Evolutionary conservation across 2,329 filamentous ascomycete genomes (phyloP), one percentile per base, ranked within the genome.

Genomic region (Fusarium gaditjirri): DNA sequence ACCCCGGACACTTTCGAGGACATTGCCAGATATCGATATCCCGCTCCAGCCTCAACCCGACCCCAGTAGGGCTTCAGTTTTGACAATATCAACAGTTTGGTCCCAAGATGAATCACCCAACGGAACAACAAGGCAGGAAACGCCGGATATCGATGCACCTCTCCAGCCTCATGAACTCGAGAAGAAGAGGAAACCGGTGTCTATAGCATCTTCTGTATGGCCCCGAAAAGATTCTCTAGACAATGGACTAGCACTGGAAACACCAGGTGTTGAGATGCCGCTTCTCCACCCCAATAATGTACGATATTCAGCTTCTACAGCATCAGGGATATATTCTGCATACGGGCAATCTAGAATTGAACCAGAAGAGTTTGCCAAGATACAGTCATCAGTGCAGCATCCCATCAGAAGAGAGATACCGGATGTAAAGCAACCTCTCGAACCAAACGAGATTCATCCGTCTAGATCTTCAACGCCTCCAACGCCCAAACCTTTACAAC

Each of bases 21-120:
- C 68, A 33, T 52, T 61, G 12, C 63, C 68, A 31, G 56, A 68
- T 44, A 57, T 71, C 25, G 54, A 68, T 27, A 71, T 68, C 60
- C 61, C 67, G 14, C 39, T 47, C 27, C 68, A 54, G 33, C 38
- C 63, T 53, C 61, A 42, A 29, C 52, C 43, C 19, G 52, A 58
- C 36, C 64, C 60, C 23, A 39, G 29, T 21, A 69, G 66, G 43
- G 44, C 58, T 29, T 70, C 71, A 29, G 43, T 65, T 21, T 60
- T 73, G 25, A 72, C 63, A 17, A 36, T 57, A 29, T 72, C 71
- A 38, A 72, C 71, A 39, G 55, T 63, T 21, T 68, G 57, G 68
- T 71, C 59, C 6, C 55, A 62, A 31, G 56, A 63, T 25, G 65
- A 56, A 14, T 65, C 57, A 27, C 27, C 53, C 21, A 35, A 54